Conservation (phyloP, 768 basidiomycete species). For the Cystofilobasidium ferigula region DNA sequence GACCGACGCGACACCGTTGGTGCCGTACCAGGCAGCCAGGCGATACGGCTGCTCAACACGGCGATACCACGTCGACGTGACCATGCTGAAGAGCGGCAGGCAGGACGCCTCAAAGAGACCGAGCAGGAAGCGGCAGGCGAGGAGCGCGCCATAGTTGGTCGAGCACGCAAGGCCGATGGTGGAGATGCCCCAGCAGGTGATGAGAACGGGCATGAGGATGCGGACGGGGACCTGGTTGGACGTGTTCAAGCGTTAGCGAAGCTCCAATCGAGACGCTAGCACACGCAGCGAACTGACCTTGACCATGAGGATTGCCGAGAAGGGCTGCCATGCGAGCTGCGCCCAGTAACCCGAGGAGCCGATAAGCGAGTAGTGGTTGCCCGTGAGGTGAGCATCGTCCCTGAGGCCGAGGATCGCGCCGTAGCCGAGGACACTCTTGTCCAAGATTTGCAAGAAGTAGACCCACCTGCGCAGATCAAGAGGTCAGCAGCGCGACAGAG, state of each 20-base stretch:
- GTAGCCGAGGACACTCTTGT: conserved; percentile 18
- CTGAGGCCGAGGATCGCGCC: conserved; percentile 31
- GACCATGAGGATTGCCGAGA: conserved; percentile 33
- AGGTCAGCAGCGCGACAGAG: background rate
- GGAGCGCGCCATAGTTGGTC: conserved; percentile 30
- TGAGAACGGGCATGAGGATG: conserved; percentile 11
- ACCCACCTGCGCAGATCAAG: too few relatives aligned
- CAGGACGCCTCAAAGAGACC: conserved; percentile 37
- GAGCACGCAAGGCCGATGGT: conserved; percentile 31
- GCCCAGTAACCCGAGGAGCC: conserved; percentile 31
- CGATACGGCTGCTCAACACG: conserved; percentile 31
- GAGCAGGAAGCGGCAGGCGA: conserved; percentile 38
- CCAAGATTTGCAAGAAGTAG: conserved; percentile 3
- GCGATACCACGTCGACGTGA: conserved; percentile 33
- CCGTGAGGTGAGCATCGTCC: conserved; percentile 24
- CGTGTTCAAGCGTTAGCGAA: background rate
- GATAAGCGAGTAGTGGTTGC: conserved; percentile 27
- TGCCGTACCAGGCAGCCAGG: conserved; percentile 31
- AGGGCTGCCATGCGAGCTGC: conserved; percentile 30
- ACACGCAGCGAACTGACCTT: conserved; percentile 29
- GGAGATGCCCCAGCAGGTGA: conserved; percentile 29
- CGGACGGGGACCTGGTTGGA: background rate
- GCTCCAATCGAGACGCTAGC: conserved; percentile 25
- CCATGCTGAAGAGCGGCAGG: conserved; percentile 38
- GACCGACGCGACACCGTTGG: conserved; percentile 43